phyloP scores from a whole-genome alignment of 148 eudicot species.

The Vaccinium corymbosum region DNA sequence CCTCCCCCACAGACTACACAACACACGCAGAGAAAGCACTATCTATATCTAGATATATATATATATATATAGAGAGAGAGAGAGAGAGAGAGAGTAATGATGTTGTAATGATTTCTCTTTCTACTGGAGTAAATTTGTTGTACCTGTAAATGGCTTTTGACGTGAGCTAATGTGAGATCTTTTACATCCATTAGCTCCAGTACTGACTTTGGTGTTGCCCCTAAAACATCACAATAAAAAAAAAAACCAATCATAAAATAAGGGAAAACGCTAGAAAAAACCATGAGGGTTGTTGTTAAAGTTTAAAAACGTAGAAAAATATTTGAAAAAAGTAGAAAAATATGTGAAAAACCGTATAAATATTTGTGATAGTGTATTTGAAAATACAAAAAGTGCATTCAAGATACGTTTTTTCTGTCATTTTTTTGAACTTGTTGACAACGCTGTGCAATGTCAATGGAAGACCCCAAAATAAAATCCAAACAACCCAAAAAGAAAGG shows the following conservation, averaged over 20 bases:
- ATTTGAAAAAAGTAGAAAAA: too few relatives aligned
- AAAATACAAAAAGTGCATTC: too few relatives aligned
- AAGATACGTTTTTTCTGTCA: too few relatives aligned
- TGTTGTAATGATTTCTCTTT: neutral
- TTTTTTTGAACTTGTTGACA: too few relatives aligned
- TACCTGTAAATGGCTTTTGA: conserved; percentile 67
- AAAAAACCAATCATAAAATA: neutral
- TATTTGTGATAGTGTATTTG: too few relatives aligned
- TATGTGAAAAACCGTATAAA: too few relatives aligned
- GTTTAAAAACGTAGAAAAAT: too few relatives aligned
- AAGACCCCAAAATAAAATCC: neutral
- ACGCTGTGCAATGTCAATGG: too few relatives aligned
- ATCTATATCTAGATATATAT: too few relatives aligned
- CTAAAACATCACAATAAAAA: conserved; percentile 17
- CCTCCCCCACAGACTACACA: neutral
- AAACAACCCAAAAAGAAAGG: neutral
- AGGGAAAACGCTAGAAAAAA: neutral
- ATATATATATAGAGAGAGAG: conserved; percentile 8
- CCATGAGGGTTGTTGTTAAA: too few relatives aligned
- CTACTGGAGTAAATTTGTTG: neutral
- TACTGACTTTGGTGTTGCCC: conserved; percentile 65
- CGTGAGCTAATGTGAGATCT: conserved; percentile 61
- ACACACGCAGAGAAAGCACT: neutral
- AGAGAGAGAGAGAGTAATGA: conserved; percentile 11
- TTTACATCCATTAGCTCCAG: conserved; percentile 64